phyloP scores from a whole-genome alignment of 78 protist species.

The Dictyostelium capitatum region DNA sequence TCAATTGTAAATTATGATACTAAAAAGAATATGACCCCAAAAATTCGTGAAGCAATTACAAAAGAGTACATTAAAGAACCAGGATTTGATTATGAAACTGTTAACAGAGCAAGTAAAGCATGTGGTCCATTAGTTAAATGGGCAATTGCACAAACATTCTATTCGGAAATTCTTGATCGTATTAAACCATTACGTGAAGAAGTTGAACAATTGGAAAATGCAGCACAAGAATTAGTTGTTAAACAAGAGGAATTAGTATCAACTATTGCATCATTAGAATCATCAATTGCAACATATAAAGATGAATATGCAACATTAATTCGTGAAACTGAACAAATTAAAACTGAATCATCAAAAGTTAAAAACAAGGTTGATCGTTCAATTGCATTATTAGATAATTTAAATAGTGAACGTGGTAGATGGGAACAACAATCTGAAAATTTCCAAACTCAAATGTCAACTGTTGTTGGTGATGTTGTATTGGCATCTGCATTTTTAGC shows the following conservation, averaged over 20 bases:
- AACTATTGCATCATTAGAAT: conserved; percentile 79
- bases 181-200: conserved; percentile 94
- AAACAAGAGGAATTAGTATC: conserved; percentile 73
- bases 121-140: conserved; percentile 98
- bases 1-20: conserved; percentile 91
- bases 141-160: conserved; percentile 92
- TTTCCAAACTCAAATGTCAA: conserved; percentile 85
- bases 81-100: conserved; percentile 86
- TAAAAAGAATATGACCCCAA: conserved; percentile 51
- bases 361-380: conserved; percentile 90
- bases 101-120: conserved; percentile 91
- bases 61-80: conserved; percentile 84
- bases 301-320: conserved; percentile 92
- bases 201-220: conserved; percentile 81
- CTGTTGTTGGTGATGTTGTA: conserved; percentile 96
- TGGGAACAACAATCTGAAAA: conserved; percentile 90
- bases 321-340: conserved; percentile 85
- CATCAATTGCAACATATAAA: conserved; percentile 77
- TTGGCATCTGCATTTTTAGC: conserved; percentile 94
- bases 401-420: conserved; percentile 89
- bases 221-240: conserved; percentile 73
- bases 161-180: conserved; percentile 87
- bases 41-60: conserved; percentile 44
- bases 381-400: conserved; percentile 79
- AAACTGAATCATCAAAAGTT: conserved; percentile 86